A percentile compares a stretch with the other conserved stretches of the same genome.
Evolutionary conservation across 2,329 filamentous ascomycete species (phyloP).

Genomic region (Cladophialophora psammophila): DNA sequence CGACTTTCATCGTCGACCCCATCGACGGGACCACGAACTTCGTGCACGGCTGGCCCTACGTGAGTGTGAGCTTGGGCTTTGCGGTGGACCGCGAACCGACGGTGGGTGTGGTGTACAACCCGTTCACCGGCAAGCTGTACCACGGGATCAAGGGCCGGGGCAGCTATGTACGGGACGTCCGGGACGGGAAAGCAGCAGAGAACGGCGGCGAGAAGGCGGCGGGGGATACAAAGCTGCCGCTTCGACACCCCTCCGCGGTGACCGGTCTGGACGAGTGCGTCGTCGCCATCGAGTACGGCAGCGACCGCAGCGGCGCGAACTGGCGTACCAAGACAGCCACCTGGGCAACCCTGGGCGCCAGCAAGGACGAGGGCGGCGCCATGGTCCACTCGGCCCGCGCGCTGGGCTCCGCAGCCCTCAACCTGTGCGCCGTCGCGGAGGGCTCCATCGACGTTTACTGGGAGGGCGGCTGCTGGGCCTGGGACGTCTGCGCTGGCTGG

Average conservation of each 20-base stretch:
- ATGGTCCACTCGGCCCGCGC: slow-evolving; percentile 68
- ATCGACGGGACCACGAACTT: slow-evolving; percentile 73
- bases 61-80: slow-evolving; percentile 67
- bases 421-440: slow-evolving; percentile 65
- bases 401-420: slow-evolving; percentile 67
- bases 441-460: slow-evolving; percentile 68
- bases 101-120: slow-evolving; percentile 68
- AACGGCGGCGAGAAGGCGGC: not conserved
- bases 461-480: slow-evolving; percentile 71
- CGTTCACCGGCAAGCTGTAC: slow-evolving; percentile 64
- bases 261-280: slow-evolving; percentile 59
- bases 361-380: slow-evolving; percentile 62
- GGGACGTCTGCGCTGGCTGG: slow-evolving; percentile 72
- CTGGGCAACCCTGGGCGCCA: slow-evolving; percentile 57
- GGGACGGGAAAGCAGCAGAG: slow-evolving; percentile 43
- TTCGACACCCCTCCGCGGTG: slow-evolving; percentile 56
- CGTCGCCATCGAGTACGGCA: slow-evolving; percentile 68
- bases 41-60: slow-evolving; percentile 66
- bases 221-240: slow-evolving; percentile 50
- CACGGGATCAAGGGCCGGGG: slow-evolving; percentile 64
- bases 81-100: slow-evolving; percentile 58
- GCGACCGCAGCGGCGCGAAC: slow-evolving; percentile 63
- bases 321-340: slow-evolving; percentile 64
- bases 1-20: slow-evolving; percentile 69
- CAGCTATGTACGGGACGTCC: slow-evolving; percentile 53